Conservation (phyloP, 2,329 filamentous ascomycete genomes). For the Diaporthe sp. region DNA sequence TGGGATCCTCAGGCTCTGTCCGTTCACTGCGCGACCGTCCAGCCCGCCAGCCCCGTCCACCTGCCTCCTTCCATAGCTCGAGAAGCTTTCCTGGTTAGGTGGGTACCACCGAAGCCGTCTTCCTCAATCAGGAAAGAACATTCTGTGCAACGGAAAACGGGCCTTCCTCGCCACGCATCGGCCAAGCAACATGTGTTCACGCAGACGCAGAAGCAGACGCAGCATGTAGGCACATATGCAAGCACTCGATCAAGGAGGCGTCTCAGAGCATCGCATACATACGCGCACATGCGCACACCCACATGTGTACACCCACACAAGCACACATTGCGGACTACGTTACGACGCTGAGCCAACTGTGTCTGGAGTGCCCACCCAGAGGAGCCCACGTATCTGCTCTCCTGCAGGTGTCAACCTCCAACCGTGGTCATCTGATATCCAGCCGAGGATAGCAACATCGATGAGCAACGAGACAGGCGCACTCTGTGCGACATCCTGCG, state of each 20-base stretch:
- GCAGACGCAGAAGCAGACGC: constrained; percentile 24
- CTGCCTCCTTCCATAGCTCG: background rate
- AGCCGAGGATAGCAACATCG: background rate
- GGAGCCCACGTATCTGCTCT: background rate
- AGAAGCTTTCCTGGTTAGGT: constrained; percentile 8
- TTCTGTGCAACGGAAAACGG: background rate
- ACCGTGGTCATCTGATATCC: background rate
- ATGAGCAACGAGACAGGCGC: background rate
- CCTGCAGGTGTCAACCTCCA: background rate
- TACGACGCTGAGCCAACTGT: background rate
- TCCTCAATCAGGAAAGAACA: background rate
- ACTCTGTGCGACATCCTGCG: background rate
- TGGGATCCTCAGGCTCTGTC: background rate
- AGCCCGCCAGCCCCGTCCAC: background rate
- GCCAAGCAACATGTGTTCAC: constrained; percentile 10
- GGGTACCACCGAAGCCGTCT: background rate
- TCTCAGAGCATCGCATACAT: background rate
- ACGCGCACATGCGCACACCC: background rate
- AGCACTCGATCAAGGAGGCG: background rate
- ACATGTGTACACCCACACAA: background rate
- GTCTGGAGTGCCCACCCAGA: background rate
- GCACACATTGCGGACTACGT: background rate
- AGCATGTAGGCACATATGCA: constrained; percentile 14
- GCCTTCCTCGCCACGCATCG: background rate
- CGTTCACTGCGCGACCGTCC: background rate